These are phyloP conservation scores for Suhomyces bribrorum DNA, from an alignment of 1,139 yeast genomes.

Conservation along the genomic window DNA sequence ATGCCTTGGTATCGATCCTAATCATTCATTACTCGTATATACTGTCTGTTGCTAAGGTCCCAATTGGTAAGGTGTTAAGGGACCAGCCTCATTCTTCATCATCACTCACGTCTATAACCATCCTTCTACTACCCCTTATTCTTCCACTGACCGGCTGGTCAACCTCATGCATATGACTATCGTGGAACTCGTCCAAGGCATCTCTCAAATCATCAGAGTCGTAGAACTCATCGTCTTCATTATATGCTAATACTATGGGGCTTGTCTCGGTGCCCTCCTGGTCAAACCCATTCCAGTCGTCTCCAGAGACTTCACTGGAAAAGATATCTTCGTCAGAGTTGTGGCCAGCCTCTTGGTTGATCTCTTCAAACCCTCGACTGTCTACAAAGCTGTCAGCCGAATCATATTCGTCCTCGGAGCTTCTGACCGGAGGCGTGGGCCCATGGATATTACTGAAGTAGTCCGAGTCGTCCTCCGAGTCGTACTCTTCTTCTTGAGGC, in stretches of 20 bases:
- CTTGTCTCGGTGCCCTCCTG: conserved; percentile 6
- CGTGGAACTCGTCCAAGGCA: conserved; percentile 21
- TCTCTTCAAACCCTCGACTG: conserved; percentile 19
- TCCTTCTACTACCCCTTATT: conserved; percentile 2
- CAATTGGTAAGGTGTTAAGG: no score
- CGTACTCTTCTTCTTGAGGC: conserved; percentile 30
- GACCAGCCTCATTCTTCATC: conserved; percentile 15
- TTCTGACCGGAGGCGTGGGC: neutral
- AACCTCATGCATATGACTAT: conserved; percentile 16
- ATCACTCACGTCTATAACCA: conserved; percentile 13
- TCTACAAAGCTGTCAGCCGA: conserved; percentile 28
- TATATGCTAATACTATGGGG: conserved; percentile 15
- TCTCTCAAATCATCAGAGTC: conserved; percentile 18
- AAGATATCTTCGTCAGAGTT: conserved; percentile 13
- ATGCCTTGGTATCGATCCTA: no score
- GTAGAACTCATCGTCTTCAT: conserved; percentile 16
- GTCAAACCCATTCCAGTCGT: conserved; percentile 19
- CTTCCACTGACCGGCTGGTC: conserved; percentile 7
- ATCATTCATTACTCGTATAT: no score
- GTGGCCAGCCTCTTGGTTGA: conserved; percentile 13
- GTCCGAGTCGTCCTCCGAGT: conserved; percentile 33
- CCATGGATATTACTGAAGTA: conserved; percentile 13
- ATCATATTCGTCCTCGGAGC: conserved; percentile 20
- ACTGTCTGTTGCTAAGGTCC: no score
- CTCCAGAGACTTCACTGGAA: conserved; percentile 9